These are phyloP conservation scores for Hibiscus tridactylites DNA, from an alignment of 345 rosid species.

Conservation along the genomic window DNA sequence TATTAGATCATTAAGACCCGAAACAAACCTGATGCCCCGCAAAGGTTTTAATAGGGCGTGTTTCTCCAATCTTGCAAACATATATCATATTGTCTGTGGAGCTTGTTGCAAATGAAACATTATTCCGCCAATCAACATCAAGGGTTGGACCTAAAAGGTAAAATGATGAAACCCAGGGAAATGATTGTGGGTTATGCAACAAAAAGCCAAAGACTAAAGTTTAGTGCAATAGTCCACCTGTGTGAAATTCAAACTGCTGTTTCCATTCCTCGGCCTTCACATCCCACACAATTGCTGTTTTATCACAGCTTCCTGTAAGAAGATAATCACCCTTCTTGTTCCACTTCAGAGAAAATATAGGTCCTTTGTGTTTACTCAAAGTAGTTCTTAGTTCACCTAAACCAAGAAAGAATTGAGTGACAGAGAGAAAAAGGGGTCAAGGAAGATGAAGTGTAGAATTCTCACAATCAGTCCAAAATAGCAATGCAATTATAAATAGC, in stretches of 20 bases:
- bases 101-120: conserved; percentile 94
- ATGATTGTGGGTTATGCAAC: background rate
- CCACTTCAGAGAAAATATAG: conserved; percentile 98
- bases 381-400: conserved; percentile 81
- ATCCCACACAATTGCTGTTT: conserved; percentile 98
- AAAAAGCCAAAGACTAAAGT: conserved; percentile 1
- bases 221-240: conserved; percentile 35
- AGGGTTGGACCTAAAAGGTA: conserved; percentile 71
- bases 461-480: background rate
- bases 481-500: background rate
- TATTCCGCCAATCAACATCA: conserved; percentile 99
- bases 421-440: background rate
- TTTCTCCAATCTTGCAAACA: conserved; percentile 91
- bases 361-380: conserved; percentile 88
- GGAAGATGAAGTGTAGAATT: background rate
- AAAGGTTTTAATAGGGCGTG: conserved; percentile 62
- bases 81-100: conserved; percentile 88
- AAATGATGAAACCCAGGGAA: background rate
- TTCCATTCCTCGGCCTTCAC: conserved; percentile 89
- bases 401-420: conserved; percentile 10
- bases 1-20: conserved; percentile 11
- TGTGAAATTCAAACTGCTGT: conserved; percentile 90
- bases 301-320: conserved; percentile 95
- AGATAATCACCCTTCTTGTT: conserved; percentile 99
- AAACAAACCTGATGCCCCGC: conserved; percentile 83